A percentile compares a stretch with the other conserved stretches of the same genome.
Evolutionary conservation across 345 rosid genomes (phyloP).

Genomic region (Salix suchowensis): DNA sequence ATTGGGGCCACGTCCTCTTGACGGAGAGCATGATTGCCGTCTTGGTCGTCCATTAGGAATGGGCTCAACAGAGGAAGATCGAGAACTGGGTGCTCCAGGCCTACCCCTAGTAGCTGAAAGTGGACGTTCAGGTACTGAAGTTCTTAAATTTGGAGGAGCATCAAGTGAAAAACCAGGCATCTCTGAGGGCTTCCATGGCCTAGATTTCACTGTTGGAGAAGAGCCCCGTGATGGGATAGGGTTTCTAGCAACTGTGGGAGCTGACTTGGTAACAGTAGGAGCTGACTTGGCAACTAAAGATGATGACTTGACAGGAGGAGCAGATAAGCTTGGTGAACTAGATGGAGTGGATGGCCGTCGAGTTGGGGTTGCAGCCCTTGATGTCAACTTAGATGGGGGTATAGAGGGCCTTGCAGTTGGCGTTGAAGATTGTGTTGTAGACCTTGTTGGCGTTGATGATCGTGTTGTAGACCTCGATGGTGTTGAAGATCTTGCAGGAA

Average conservation of each 20-base stretch:
- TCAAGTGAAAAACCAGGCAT: slow-evolving; percentile 96
- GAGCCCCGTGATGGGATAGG: slow-evolving; percentile 60
- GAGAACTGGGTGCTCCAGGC: slow-evolving; percentile 87
- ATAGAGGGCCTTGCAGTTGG: slow-evolving; percentile 75
- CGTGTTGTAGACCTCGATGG: slow-evolving; percentile 73
- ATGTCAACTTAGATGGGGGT: slow-evolving; percentile 59
- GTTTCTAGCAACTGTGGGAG: slow-evolving; percentile 10
- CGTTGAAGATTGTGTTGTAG: slow-evolving; percentile 67
- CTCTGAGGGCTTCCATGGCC: slow-evolving; percentile 98
- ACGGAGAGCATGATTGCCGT: slow-evolving; percentile 93
- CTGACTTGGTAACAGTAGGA: slow-evolving; percentile 9
- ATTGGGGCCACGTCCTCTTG: slow-evolving; percentile 72
- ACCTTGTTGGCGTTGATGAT: slow-evolving; percentile 81
- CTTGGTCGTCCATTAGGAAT: slow-evolving; percentile 60
- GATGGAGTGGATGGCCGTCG: slow-evolving; percentile 65
- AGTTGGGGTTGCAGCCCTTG: slow-evolving; percentile 87
- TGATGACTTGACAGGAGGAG: slow-evolving; percentile 44
- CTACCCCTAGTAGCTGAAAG: slow-evolving; percentile 92
- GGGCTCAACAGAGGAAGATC: slow-evolving; percentile 85
- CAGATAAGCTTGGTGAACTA: slow-evolving; percentile 44
- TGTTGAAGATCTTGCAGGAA: slow-evolving; percentile 74
- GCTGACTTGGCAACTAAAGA: slow-evolving; percentile 40
- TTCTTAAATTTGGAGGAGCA: slow-evolving; percentile 95
- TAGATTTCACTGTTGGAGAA: slow-evolving; percentile 72
- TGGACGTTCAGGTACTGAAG: slow-evolving; percentile 80